Base-by-base conservation (phyloP, 345 rosid species). In the Bruguiera parviflora region DNA sequence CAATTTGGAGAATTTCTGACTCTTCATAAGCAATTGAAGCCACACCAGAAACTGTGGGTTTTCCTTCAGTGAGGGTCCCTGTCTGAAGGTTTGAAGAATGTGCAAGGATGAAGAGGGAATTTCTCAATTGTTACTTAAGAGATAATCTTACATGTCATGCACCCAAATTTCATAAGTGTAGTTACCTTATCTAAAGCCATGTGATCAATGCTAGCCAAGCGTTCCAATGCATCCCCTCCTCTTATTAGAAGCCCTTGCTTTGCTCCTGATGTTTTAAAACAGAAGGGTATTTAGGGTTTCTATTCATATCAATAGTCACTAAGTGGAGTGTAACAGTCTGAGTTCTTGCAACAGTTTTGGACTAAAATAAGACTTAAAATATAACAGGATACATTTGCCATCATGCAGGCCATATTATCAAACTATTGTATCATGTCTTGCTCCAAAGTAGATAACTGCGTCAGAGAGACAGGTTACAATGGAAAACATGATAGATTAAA, bases 191-290 rank as follows among this genome's bases (percentile, higher is more conserved):
- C 98, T 46, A 91, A 78, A 79, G 97, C 98, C 60, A 91, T 71
- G 82, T 78, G 80, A 75, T 88, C 85, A 60, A 89, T 71, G 73
- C 85, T 78, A 53, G 98, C 92, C 77, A 94, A 80, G 58, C 93
- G 96, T 84, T 94, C 97, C 66, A 91, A 84, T 73, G 88, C 96
- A 83, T 91, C 96, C 70, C 96, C 97, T 76, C 98, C 98, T 84
- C 98, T 86, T 77, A 94, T 86, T 70, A 94, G 89, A 81, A 89
- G 92, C 71, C 98, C 98, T 67, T 88, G 90, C 81, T 81, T 89
- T 73, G 97, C 98, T 76, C 98, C 98, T 94, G 82, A 53, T 70
- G 81, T 77, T 73, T 77, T 53, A 66, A 73, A 67, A 73, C 29
- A 73, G 68, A 61, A 33, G 28, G 59, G 58, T 57, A 46, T 24